Percentiles rank a stretch among this genome's conserved stretches.
Evolutionary conservation across 1,139 yeast species (phyloP).

Genomic region (Hanseniaspora uvarum): DNA sequence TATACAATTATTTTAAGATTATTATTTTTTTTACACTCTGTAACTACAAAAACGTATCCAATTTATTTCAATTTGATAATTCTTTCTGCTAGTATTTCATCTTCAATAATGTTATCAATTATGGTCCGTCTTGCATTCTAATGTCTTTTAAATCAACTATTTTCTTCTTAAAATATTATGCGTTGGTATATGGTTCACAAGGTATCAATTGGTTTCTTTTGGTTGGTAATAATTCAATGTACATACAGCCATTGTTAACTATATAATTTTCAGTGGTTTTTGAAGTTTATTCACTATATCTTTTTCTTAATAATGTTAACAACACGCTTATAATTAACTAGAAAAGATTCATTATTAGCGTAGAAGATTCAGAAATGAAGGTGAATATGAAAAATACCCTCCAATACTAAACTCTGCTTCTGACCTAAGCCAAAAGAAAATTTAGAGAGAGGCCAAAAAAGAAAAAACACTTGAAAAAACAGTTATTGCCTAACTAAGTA

Average conservation of each 20-base stretch:
- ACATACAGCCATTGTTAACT: constrained; percentile 18
- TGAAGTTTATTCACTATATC: not conserved
- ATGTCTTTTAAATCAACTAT: no score
- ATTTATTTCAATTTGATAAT: no score
- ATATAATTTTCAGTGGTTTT: constrained; percentile 17
- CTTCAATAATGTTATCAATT: no score
- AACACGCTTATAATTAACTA: no score
- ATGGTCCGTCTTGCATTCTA: no score
- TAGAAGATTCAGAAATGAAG: no score
- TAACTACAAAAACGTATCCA: no score
- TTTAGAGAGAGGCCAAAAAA: not conserved
- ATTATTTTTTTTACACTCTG: no score
- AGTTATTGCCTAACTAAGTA: not conserved
- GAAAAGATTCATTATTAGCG: not conserved
- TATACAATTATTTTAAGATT: no score
- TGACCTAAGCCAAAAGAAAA: not conserved
- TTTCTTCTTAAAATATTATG: not conserved
- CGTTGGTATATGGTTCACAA: not conserved
- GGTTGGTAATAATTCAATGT: not conserved
- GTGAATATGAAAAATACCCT: no score
- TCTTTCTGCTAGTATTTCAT: no score
- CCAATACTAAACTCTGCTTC: no score
- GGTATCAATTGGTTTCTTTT: not conserved
- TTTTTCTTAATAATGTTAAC: not conserved
- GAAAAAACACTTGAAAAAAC: not conserved